These are phyloP conservation scores for Boletus bicolor DNA, from an alignment of 768 basidiomycete genomes.

Conservation along the genomic window DNA sequence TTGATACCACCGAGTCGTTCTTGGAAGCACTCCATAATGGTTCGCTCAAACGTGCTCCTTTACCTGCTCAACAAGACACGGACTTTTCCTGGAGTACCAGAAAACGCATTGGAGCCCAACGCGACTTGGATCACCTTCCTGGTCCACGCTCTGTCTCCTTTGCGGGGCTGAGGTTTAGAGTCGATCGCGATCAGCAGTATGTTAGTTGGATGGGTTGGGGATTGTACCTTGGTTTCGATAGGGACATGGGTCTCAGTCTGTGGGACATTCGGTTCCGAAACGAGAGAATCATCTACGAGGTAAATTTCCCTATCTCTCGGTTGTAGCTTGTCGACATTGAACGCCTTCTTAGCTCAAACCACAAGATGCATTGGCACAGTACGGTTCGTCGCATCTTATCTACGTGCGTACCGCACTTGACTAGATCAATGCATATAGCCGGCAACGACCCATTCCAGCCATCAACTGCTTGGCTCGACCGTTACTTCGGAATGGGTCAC, in stretches of 20 bases:
- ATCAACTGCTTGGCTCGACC: conserved; percentile 60
- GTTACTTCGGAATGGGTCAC: conserved; percentile 61
- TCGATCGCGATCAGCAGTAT: conserved; percentile 49
- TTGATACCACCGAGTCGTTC: conserved; percentile 46
- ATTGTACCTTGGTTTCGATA: conserved; percentile 57
- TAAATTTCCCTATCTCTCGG: conserved; percentile 11
- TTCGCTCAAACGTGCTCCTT: conserved; percentile 42
- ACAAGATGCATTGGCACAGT: conserved; percentile 62
- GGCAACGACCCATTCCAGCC: conserved; percentile 62
- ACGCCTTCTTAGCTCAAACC: conserved; percentile 42
- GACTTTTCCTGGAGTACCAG: conserved; percentile 47
- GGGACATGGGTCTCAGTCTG: conserved; percentile 63
- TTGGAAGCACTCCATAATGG: conserved; percentile 51
- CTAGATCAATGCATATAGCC: conserved; percentile 30
- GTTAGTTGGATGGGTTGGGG: conserved; percentile 71
- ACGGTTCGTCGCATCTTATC: conserved; percentile 34
- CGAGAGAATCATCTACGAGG: conserved; percentile 63
- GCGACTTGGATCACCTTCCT: conserved; percentile 62
- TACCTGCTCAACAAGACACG: conserved; percentile 28
- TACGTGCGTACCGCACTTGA: not conserved
- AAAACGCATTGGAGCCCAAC: conserved; percentile 35
- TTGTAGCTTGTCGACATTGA: not conserved
- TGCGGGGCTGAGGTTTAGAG: conserved; percentile 54
- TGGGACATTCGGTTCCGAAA: conserved; percentile 58
- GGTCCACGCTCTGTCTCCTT: conserved; percentile 64